Conservation (phyloP, 1,284 basidiomycete species). For the Cryptococcus deneoformans region DNA sequence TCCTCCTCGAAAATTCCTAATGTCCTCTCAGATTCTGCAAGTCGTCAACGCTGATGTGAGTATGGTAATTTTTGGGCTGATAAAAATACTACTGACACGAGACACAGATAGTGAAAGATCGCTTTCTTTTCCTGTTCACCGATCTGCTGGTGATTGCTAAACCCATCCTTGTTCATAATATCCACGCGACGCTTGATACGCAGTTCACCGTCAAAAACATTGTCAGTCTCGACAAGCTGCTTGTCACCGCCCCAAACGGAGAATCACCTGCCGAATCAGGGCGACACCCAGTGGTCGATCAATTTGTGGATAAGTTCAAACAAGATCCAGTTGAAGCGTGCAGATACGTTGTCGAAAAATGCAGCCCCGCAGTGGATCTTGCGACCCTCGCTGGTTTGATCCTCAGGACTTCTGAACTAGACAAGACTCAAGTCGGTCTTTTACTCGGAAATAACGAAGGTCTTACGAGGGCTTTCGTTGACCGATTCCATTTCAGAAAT, state of each 20-base stretch:
- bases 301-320: conserved; percentile 71
- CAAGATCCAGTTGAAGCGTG: conserved; percentile 72
- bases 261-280: conserved; percentile 29
- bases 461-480: conserved; percentile 78
- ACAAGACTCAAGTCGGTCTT: conserved; percentile 75
- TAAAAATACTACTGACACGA: conserved; percentile 9
- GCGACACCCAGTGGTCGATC: conserved; percentile 62
- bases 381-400: conserved; percentile 72
- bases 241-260: conserved; percentile 31
- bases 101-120: conserved; percentile 78
- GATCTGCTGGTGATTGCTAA: conserved; percentile 83
- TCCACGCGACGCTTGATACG: conserved; percentile 69
- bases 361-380: conserved; percentile 58
- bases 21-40: conserved; percentile 84
- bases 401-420: conserved; percentile 79
- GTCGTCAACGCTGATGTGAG: conserved; percentile 76
- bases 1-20: conserved; percentile 77
- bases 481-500: conserved; percentile 77
- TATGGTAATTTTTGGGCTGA: not conserved
- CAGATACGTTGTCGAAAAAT: conserved; percentile 57
- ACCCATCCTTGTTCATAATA: conserved; percentile 54
- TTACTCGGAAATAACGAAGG: conserved; percentile 73
- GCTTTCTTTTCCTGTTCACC: conserved; percentile 91
- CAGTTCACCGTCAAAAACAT: conserved; percentile 86
- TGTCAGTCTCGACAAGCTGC: conserved; percentile 64